Evolutionary conservation across 179 eudicot species (phyloP).

Genomic region (Drosera spatulata): DNA sequence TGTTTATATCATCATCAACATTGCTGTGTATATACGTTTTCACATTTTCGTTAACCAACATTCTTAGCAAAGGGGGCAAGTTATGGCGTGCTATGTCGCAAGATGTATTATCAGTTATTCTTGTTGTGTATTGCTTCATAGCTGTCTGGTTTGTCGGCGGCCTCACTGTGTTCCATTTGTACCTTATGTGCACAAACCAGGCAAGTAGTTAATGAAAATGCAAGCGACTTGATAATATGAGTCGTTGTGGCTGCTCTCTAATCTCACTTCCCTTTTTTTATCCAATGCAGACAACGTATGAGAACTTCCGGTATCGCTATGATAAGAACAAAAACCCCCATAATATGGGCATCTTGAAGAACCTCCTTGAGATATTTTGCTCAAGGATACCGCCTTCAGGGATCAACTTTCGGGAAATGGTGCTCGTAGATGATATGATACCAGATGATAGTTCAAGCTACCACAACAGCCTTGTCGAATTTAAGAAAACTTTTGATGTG

Average conservation of each 20-base stretch:
- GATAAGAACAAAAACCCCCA: slow-evolving; percentile 78
- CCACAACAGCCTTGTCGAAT: slow-evolving; percentile 13
- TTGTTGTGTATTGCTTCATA: slow-evolving; percentile 50
- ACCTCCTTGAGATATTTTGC: slow-evolving; percentile 52
- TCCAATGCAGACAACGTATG: slow-evolving; percentile 73
- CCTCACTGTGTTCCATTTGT: slow-evolving; percentile 52
- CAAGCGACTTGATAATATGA: not conserved
- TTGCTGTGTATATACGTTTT: slow-evolving; percentile 69
- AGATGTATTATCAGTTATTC: slow-evolving; percentile 40
- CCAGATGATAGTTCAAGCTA: slow-evolving; percentile 14
- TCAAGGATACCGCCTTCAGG: slow-evolving; percentile 48
- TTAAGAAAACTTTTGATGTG: slow-evolving; percentile 1
- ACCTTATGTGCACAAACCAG: slow-evolving; percentile 64
- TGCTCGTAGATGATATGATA: slow-evolving; percentile 27
- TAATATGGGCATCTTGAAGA: slow-evolving; percentile 43
- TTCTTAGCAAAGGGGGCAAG: slow-evolving; percentile 23
- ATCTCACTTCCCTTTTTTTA: not conserved
- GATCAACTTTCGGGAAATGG: slow-evolving; percentile 48
- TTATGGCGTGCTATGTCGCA: slow-evolving; percentile 44
- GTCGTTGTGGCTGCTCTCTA: not conserved
- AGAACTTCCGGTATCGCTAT: slow-evolving; percentile 77
- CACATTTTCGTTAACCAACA: slow-evolving; percentile 44
- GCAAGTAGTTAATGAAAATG: slow-evolving; percentile 13
- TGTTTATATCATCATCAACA: slow-evolving; percentile 70
- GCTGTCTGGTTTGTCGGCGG: slow-evolving; percentile 77